A percentile compares a stretch with the other conserved stretches of the same genome.
phyloP scores from a whole-genome alignment of 306 rosid genomes.

The Styphnolobium japonicum region DNA sequence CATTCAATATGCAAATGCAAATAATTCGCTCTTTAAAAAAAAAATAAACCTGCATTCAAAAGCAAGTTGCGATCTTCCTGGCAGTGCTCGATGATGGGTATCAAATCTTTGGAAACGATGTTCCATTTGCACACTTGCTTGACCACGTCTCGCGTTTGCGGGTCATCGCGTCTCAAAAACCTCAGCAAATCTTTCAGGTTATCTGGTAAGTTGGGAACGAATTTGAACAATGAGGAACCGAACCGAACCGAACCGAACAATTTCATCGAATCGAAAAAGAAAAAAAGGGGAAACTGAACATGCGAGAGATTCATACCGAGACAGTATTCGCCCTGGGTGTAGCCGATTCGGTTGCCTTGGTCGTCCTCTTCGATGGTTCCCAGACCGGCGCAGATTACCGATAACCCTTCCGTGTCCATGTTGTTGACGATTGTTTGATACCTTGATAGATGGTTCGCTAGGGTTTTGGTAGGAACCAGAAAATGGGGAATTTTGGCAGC shows the following conservation, averaged over 20 bases:
- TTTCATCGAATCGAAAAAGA: neutral
- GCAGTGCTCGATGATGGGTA: conserved; percentile 69
- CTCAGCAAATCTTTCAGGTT: conserved; percentile 88
- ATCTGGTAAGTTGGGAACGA: conserved; percentile 39
- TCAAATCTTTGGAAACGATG: conserved; percentile 62
- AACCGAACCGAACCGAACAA: neutral
- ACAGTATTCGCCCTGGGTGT: conserved; percentile 65
- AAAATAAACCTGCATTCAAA: conserved; percentile 55
- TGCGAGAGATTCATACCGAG: conserved; percentile 44
- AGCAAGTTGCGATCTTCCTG: conserved; percentile 71
- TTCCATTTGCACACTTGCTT: conserved; percentile 94
- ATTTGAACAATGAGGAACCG: neutral
- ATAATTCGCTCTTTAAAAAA: neutral
- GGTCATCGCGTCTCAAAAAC: conserved; percentile 93
- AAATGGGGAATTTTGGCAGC: neutral
- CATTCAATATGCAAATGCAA: neutral
- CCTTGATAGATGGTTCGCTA: neutral
- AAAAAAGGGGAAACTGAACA: neutral
- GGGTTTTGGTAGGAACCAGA: neutral
- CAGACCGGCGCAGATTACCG: conserved; percentile 69
- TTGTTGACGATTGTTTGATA: no score
- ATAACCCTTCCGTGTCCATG: conserved; percentile 80
- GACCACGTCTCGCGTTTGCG: conserved; percentile 74
- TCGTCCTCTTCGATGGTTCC: conserved; percentile 61
- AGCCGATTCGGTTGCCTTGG: conserved; percentile 60